Base-by-base conservation (phyloP, 345 rosid species). In the Arabidopsis suecica region DNA sequence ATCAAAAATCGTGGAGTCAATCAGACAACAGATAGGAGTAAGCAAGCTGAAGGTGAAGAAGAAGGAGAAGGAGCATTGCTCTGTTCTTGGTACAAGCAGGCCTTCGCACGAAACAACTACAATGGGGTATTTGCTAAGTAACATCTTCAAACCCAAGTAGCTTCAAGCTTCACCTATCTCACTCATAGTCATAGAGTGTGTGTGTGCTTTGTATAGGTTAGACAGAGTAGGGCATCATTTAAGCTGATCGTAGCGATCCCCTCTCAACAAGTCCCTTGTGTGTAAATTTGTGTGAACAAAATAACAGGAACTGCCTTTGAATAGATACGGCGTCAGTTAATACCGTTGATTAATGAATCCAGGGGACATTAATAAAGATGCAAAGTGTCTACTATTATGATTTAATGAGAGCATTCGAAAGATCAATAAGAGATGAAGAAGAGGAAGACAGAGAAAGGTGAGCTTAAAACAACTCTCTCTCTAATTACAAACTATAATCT, bases 11-110 rank as follows among this genome's bases (percentile, higher is more conserved):
- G 85, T 95, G 33, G 96, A 95, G 81, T 84, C 97, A 3, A 88
- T 95, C 28, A 84, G 97, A 18, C 74, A 88, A 28, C 90, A 89
- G 88, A 88, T 92, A 48, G 97, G 99, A 56, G 54, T 41, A 16
- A 73, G 88, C 5, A 71, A 92, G 41, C 96, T 95, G 64, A 83
- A 65, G 0, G 97, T 89, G 79, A 87, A 82, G 62, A 96, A 88
- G 1, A 88, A 86, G 1, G 69, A 88, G 1, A 88, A 86, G 1
- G 69, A 76, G 33, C 33, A 47, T n/a, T 64, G 71, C 66, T 65
- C 78, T 74, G 72, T 57, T 74, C 78, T 65, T 55, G 69, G 58
- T 23, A 36, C 51, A 2, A 42, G 44, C 42, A 61, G 45, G 71
- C 38, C 42, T 42, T 53, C 59, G 9, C 36, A 76, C 45, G 80